These are phyloP conservation scores for Termitomyces sp. DNA, from an alignment of 768 basidiomycete species.

Conservation along the genomic window DNA sequence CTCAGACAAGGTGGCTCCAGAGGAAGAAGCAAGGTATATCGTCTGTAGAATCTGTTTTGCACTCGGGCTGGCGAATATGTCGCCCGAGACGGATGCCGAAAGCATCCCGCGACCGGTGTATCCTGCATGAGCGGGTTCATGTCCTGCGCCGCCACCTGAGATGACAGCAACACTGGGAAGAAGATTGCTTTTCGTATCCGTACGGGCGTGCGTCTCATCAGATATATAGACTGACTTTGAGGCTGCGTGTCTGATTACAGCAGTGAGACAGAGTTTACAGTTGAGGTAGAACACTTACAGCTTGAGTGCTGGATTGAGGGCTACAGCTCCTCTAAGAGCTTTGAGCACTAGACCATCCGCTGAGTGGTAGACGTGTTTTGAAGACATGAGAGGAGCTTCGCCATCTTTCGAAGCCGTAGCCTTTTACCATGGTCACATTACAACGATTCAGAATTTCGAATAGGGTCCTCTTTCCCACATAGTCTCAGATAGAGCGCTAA, in stretches of 20 bases:
- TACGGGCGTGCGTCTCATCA: slow-evolving; percentile 9
- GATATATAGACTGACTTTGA: slow-evolving; percentile 33
- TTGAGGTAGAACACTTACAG: slow-evolving; percentile 26
- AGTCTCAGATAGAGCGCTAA: no score
- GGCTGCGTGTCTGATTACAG: slow-evolving; percentile 27
- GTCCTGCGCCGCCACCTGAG: slow-evolving; percentile 52
- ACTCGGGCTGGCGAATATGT: slow-evolving; percentile 61
- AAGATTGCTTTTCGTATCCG: background rate
- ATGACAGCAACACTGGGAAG: slow-evolving; percentile 33
- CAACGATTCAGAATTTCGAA: background rate
- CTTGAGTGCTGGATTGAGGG: slow-evolving; percentile 35
- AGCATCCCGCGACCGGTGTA: slow-evolving; percentile 60
- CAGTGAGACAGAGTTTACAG: background rate
- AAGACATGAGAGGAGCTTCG: slow-evolving; percentile 27
- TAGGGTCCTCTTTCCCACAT: slow-evolving; percentile 1
- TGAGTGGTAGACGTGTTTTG: slow-evolving; percentile 39
- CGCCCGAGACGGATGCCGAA: slow-evolving; percentile 53
- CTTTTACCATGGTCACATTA: background rate
- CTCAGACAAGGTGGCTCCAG: slow-evolving; percentile 8
- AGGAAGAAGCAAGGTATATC: slow-evolving; percentile 43
- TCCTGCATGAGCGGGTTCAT: slow-evolving; percentile 57
- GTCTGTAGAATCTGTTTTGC: slow-evolving; percentile 51
- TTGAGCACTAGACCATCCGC: slow-evolving; percentile 40
- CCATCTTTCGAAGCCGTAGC: background rate
- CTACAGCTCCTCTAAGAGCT: slow-evolving; percentile 37